Percentiles rank a stretch among this genome's conserved stretches.
These are phyloP conservation scores for Furcasterigmium sp. DNA, from an alignment of 2,329 filamentous ascomycete genomes.

Conservation along the genomic window DNA sequence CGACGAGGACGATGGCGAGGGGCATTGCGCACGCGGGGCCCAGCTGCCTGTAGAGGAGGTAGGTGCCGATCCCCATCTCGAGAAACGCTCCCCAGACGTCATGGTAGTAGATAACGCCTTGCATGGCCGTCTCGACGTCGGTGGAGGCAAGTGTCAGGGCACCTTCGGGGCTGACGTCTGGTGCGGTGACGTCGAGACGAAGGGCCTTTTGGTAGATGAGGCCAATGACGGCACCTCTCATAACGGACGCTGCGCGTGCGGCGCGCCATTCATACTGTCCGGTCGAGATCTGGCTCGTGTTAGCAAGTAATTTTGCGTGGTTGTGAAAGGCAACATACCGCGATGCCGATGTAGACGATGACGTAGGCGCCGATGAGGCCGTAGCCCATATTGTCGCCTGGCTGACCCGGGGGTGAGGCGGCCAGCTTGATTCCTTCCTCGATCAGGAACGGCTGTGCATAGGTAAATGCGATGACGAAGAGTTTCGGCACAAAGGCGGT, in stretches of 20 bases:
- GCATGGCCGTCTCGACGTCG: constrained; percentile 19
- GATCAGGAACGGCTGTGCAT: constrained; percentile 17
- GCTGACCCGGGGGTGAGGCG: constrained; percentile 7
- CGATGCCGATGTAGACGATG: constrained; percentile 16
- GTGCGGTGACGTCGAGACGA: constrained; percentile 12
- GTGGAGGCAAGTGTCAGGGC: constrained; percentile 21
- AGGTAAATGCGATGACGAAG: constrained; percentile 15
- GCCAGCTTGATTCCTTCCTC: constrained; percentile 10
- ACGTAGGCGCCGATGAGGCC: constrained; percentile 18
- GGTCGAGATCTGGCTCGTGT: constrained; percentile 12
- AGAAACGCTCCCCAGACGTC: constrained; percentile 17
- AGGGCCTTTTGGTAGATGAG: constrained; percentile 19
- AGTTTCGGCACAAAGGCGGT: constrained; percentile 3
- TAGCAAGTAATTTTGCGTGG: not conserved
- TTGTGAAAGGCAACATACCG: too few species aligned
- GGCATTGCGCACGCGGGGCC: constrained; percentile 34
- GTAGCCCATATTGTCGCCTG: constrained; percentile 13
- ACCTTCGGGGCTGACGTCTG: constrained; percentile 12
- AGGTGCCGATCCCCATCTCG: constrained; percentile 20
- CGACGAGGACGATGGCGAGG: constrained; percentile 36
- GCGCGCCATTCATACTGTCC: constrained; percentile 16
- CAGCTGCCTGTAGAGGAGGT: constrained; percentile 25
- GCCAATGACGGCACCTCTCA: constrained; percentile 19
- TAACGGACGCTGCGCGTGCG: constrained; percentile 16
- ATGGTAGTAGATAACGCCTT: constrained; percentile 12